Evolutionary conservation across 805 yeast genomes (phyloP).

Genomic region (Trichomonascus vanleenenianus): DNA sequence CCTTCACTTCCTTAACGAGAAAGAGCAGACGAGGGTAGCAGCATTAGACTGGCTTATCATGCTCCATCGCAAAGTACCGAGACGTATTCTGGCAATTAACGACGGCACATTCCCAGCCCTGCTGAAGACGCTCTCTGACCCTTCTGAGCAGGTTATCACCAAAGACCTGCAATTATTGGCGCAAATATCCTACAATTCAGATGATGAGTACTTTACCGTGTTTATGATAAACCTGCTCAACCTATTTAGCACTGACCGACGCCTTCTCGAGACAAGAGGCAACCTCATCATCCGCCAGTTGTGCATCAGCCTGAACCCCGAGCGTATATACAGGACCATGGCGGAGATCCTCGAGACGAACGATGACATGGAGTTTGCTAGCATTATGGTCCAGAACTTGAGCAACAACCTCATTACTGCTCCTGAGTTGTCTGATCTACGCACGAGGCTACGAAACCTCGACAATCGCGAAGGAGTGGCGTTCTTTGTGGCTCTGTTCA

Average conservation of each 20-base stretch:
- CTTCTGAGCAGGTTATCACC: slow-evolving; percentile 70
- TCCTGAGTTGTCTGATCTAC: slow-evolving; percentile 63
- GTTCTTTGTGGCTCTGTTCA: slow-evolving; percentile 68
- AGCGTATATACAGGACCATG: slow-evolving; percentile 70
- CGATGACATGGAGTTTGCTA: slow-evolving; percentile 59
- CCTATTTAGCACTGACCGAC: slow-evolving; percentile 62
- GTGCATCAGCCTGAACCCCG: slow-evolving; percentile 74
- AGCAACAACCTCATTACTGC: slow-evolving; percentile 82
- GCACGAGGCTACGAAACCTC: slow-evolving; percentile 59
- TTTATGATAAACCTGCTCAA: slow-evolving; percentile 66
- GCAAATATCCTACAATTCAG: slow-evolving; percentile 60
- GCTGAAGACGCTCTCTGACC: slow-evolving; percentile 62
- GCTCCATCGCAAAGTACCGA: slow-evolving; percentile 64
- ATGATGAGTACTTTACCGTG: slow-evolving; percentile 66
- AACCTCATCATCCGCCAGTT: slow-evolving; percentile 78
- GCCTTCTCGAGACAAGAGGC: slow-evolving; percentile 61
- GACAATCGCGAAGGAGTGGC: slow-evolving; percentile 57
- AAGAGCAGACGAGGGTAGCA: slow-evolving; percentile 75
- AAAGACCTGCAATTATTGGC: slow-evolving; percentile 66
- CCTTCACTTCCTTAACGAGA: slow-evolving; percentile 61
- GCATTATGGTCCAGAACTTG: slow-evolving; percentile 77
- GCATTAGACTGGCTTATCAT: slow-evolving; percentile 85
- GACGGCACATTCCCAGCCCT: slow-evolving; percentile 69
- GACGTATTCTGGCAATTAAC: slow-evolving; percentile 37
- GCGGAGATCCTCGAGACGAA: slow-evolving; percentile 65